Evolutionary conservation across 2,329 filamentous ascomycete species (phyloP), one percentile per base, ranked within the genome.

Genomic region (Fusarium protoensiforme): DNA sequence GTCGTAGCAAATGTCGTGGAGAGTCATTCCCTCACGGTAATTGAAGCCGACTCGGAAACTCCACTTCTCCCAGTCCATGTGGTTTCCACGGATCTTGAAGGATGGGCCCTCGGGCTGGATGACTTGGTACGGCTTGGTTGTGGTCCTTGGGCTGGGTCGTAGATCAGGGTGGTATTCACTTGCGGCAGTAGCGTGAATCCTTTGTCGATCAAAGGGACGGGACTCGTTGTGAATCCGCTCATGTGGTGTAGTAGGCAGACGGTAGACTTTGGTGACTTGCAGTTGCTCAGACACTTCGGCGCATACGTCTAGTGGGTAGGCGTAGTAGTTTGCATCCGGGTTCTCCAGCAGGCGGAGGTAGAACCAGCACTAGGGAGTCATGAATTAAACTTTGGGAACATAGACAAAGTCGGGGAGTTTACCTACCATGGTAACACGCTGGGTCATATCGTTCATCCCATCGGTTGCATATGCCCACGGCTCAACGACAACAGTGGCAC

Each of bases 1-100:
- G 71, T 92, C 90, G 71, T 92, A 94, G 68, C 86, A 85, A 10
- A 94, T 82, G 72, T 94, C 90, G 74, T 94, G 91, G 0, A 94
- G 85, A 1, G 91, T 91, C 3, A 90, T 86, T 16, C 92, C 92
- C 78, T 94, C 92, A 5, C 92, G 86, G 39, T 88, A 87, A 83
- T 92, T 93, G 83, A 92, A 94, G 7, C 88, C 88, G 6, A 94
- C 87, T 29, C 91, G 85, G 80, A 94, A 89, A 1, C 86, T 85
- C 91, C 91, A 93, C 76, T 92, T 90, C 78, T 91, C 88, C 89
- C 89, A 91, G 38, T 81, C 77, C 4, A 89, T 68, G 8, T 75
- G 75, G 66, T 83, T 83, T 72, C 85, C 80, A 56, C 80, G 80
- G n/a, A 92, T 84, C 2, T 81, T 65, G 57, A 82, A 82, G 0